Evolutionary conservation across 2,329 filamentous ascomycete genomes (phyloP).

Genomic region (Arthrocladium fulminans): DNA sequence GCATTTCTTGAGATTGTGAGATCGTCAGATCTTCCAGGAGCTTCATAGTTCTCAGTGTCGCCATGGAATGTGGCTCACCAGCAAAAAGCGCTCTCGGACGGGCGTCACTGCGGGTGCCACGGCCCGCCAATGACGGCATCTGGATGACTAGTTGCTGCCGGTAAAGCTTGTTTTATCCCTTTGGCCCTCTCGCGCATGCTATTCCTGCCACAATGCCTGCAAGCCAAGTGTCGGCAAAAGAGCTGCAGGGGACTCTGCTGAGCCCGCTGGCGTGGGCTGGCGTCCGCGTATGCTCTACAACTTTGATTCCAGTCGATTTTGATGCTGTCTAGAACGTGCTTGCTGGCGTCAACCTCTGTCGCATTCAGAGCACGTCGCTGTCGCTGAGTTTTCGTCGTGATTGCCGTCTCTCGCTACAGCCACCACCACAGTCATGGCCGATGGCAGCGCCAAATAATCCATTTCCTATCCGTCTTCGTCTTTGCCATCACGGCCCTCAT

Average conservation of each 20-base stretch:
- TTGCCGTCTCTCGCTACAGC: neutral
- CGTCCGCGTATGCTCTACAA: neutral
- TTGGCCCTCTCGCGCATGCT: neutral
- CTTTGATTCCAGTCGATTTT: neutral
- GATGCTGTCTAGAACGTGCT: neutral
- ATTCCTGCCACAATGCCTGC: neutral
- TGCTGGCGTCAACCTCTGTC: too few species aligned
- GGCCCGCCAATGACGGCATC: neutral
- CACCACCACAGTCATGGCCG: neutral
- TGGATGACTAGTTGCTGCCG: neutral
- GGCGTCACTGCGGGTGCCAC: too few species aligned
- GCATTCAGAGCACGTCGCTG: neutral
- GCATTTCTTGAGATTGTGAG: too few species aligned
- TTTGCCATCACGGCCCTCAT: neutral
- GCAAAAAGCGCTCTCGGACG: too few species aligned
- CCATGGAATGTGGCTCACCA: too few species aligned
- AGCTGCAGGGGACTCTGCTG: neutral
- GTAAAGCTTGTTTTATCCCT: slow-evolving; percentile 1
- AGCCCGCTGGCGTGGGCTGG: neutral
- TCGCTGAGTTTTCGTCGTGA: neutral
- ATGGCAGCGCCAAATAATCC: neutral
- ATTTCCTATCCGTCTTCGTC: neutral
- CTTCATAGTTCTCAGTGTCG: too few species aligned
- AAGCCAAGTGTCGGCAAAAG: slow-evolving; percentile 2
- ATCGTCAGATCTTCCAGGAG: too few species aligned